These are phyloP conservation scores for Plenodomus lindquistii DNA, from an alignment of 2,329 filamentous ascomycete genomes.

Conservation along the genomic window DNA sequence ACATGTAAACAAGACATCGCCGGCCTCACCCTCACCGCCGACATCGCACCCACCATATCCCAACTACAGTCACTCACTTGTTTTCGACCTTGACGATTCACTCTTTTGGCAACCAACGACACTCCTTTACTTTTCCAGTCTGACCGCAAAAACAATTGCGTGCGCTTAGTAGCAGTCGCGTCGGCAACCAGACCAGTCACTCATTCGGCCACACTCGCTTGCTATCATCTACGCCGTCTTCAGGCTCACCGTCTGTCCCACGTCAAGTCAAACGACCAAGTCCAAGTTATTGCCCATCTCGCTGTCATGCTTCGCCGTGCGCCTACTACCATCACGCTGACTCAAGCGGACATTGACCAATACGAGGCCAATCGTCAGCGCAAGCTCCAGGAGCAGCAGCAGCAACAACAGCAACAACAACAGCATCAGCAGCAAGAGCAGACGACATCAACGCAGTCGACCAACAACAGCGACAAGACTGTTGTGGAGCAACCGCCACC, in stretches of 20 bases:
- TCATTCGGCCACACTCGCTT: background rate
- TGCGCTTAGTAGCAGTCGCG: background rate
- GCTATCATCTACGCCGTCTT: background rate
- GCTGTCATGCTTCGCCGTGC: slow-evolving; percentile 66
- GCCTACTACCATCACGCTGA: slow-evolving; percentile 69
- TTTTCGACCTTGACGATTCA: background rate
- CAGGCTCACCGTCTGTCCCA: background rate
- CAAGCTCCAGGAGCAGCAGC: slow-evolving; percentile 36
- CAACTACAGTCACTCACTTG: slow-evolving; percentile 6
- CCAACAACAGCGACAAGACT: slow-evolving; percentile 17
- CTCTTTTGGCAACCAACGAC: background rate
- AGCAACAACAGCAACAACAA: slow-evolving; percentile 33
- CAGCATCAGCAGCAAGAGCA: slow-evolving; percentile 33
- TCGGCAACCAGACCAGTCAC: background rate
- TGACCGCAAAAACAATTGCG: background rate
- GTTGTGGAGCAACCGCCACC: slow-evolving; percentile 8
- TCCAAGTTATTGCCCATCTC: background rate
- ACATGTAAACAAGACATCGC: slow-evolving; percentile 1
- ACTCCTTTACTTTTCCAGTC: background rate
- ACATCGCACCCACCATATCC: background rate
- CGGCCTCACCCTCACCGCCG: background rate
- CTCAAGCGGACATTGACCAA: slow-evolving; percentile 69
- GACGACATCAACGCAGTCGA: slow-evolving; percentile 20
- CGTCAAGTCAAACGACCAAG: background rate
- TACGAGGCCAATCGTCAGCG: slow-evolving; percentile 66